Evolutionary conservation across 495 filamentous ascomycete species (phyloP).

Genomic region (Parmelia sp.): DNA sequence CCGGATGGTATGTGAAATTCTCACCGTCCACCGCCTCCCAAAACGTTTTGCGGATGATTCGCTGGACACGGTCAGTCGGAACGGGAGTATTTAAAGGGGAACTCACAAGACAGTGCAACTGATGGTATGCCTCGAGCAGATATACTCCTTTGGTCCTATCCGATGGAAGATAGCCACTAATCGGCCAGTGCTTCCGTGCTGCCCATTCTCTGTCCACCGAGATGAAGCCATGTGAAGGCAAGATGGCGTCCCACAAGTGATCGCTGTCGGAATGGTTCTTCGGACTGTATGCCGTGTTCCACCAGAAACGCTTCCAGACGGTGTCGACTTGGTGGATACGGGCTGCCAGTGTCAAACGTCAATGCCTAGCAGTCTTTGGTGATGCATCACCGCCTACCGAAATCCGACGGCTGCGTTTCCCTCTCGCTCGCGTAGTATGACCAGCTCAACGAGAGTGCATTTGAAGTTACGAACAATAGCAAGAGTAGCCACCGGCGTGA

Average conservation of each 20-base stretch:
- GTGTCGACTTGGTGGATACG: too few species aligned
- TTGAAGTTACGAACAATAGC: too few species aligned
- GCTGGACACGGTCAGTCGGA: neutral
- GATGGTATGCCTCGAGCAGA: conserved; percentile 16
- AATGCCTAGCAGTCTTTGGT: too few species aligned
- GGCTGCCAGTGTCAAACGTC: too few species aligned
- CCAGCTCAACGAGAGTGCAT: too few species aligned
- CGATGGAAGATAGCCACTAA: neutral
- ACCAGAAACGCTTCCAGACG: too few species aligned
- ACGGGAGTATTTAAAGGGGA: too few species aligned
- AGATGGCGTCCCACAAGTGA: neutral
- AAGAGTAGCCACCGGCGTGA: too few species aligned
- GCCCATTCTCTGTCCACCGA: conserved; percentile 3
- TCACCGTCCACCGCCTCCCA: neutral
- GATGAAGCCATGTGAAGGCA: conserved; percentile 7
- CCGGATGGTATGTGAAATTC: neutral
- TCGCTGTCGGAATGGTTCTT: neutral
- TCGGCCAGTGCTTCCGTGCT: neutral
- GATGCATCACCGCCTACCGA: too few species aligned
- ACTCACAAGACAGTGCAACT: conserved; percentile 13
- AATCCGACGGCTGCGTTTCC: too few species aligned
- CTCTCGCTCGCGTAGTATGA: too few species aligned
- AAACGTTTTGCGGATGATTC: neutral
- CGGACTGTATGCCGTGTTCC: neutral
- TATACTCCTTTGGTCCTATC: conserved; percentile 10